Evolutionary conservation across 768 basidiomycete species (phyloP).

Genomic region (Amanita subjunquillea): DNA sequence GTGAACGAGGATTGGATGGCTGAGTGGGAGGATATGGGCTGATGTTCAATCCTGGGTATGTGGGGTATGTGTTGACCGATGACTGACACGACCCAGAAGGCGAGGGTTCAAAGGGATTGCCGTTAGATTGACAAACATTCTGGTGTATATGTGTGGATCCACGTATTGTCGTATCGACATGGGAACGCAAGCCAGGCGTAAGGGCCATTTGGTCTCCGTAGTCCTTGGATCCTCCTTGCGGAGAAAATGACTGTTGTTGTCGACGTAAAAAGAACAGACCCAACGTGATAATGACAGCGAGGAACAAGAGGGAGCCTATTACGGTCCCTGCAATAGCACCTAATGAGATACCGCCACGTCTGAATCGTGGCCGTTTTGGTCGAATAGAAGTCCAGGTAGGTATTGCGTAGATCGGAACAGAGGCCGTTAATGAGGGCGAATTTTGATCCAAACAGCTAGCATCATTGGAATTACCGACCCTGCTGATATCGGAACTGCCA

Average conservation of each 20-base stretch:
- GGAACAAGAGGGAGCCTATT: slow-evolving; percentile 41
- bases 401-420: slow-evolving; percentile 17
- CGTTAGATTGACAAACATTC: not conserved
- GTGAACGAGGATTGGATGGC: slow-evolving; percentile 12
- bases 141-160: not conserved
- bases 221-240: not conserved
- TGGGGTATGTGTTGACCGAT: slow-evolving; percentile 1
- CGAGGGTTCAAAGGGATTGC: not conserved
- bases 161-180: not conserved
- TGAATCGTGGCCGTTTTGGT: not conserved
- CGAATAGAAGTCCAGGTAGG: slow-evolving; percentile 12
- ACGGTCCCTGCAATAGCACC: slow-evolving; percentile 43
- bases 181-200: not conserved
- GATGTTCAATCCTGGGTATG: slow-evolving; percentile 6
- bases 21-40: not conserved
- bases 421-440: slow-evolving; percentile 42
- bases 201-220: not conserved
- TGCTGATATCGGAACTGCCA: slow-evolving; percentile 45
- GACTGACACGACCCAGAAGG: slow-evolving; percentile 7
- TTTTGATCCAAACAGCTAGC: slow-evolving; percentile 37
- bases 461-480: slow-evolving; percentile 37
- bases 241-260: slow-evolving; percentile 12
- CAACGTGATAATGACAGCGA: slow-evolving; percentile 41
- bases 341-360: slow-evolving; percentile 19
- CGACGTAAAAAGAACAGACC: slow-evolving; percentile 37